A percentile compares a stretch with the other conserved stretches of the same genome.
These are phyloP conservation scores for Houttuynia cordata DNA, from an alignment of 164 flowering plant species.

Conservation along the genomic window DNA sequence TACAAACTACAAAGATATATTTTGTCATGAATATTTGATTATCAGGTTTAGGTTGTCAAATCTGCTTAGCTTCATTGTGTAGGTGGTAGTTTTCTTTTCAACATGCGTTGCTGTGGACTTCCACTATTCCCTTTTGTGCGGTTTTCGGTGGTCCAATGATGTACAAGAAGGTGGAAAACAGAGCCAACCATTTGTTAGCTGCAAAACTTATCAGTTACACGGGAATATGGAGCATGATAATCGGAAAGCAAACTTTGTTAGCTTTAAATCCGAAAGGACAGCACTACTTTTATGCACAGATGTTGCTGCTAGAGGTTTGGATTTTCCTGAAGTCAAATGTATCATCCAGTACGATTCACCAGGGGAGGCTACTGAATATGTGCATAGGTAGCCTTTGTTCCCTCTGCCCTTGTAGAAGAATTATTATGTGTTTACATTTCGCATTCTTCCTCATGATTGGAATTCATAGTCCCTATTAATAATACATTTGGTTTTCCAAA, in stretches of 20 bases:
- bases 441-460: background rate
- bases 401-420: background rate
- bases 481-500: too few relatives aligned
- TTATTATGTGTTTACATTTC: background rate
- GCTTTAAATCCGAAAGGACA: constrained; percentile 58
- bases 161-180: constrained; percentile 22
- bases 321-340: constrained; percentile 77
- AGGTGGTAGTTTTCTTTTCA: constrained; percentile 93
- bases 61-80: constrained; percentile 14
- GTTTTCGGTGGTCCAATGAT: constrained; percentile 43
- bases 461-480: too few relatives aligned
- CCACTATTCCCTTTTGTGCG: constrained; percentile 57
- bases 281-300: constrained; percentile 86
- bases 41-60: background rate
- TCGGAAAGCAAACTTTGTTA: constrained; percentile 54
- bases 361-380: constrained; percentile 93
- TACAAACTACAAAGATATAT: too few relatives aligned
- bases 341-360: constrained; percentile 96
- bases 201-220: constrained; percentile 66
- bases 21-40: background rate
- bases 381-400: constrained; percentile 51
- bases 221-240: constrained; percentile 88
- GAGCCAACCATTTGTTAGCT: constrained; percentile 34
- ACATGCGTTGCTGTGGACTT: constrained; percentile 93
- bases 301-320: constrained; percentile 92